Evolutionary conservation across 768 basidiomycete genomes (phyloP).

Genomic region (Myochromella boudieri): DNA sequence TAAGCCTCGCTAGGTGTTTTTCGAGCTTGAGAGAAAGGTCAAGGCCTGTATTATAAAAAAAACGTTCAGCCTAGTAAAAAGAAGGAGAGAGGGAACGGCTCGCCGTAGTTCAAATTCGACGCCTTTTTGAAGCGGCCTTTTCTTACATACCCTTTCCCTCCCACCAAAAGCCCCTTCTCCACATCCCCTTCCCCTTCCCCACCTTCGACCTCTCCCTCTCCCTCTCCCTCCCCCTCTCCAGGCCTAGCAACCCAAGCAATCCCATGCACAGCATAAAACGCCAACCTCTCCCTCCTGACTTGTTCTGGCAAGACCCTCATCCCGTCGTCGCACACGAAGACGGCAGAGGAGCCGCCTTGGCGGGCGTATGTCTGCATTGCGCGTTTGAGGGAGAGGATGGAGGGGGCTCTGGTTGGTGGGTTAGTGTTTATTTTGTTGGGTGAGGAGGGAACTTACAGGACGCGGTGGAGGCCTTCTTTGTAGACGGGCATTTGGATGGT

Average conservation of each 20-base stretch:
- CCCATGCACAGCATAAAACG: slow-evolving; percentile 16
- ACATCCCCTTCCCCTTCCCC: not conserved
- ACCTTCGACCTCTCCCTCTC: not conserved
- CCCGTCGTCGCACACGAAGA: slow-evolving; percentile 83
- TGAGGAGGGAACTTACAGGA: slow-evolving; percentile 47
- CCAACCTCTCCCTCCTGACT: slow-evolving; percentile 11
- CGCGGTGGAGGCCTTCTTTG: slow-evolving; percentile 71
- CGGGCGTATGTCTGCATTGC: slow-evolving; percentile 87
- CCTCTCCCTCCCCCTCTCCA: slow-evolving; percentile 10
- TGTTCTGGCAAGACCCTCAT: slow-evolving; percentile 32
- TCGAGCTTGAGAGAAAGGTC: slow-evolving; percentile 63
- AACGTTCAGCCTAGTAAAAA: not conserved
- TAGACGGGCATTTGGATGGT: slow-evolving; percentile 87
- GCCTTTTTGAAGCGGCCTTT: slow-evolving; percentile 89
- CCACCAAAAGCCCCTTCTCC: slow-evolving; percentile 1
- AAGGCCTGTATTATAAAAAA: slow-evolving; percentile 36
- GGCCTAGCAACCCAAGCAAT: slow-evolving; percentile 20
- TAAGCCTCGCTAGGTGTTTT: slow-evolving; percentile 46
- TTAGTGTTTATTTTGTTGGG: not conserved
- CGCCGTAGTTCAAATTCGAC: slow-evolving; percentile 86
- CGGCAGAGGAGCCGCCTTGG: slow-evolving; percentile 76
- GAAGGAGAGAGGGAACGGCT: not conserved
- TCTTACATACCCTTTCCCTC: not conserved
- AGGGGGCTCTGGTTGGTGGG: slow-evolving; percentile 48
- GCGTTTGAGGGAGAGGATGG: slow-evolving; percentile 71